These are phyloP conservation scores for Sphaerulina populicola DNA, from an alignment of 2,329 filamentous ascomycete genomes.

Conservation along the genomic window DNA sequence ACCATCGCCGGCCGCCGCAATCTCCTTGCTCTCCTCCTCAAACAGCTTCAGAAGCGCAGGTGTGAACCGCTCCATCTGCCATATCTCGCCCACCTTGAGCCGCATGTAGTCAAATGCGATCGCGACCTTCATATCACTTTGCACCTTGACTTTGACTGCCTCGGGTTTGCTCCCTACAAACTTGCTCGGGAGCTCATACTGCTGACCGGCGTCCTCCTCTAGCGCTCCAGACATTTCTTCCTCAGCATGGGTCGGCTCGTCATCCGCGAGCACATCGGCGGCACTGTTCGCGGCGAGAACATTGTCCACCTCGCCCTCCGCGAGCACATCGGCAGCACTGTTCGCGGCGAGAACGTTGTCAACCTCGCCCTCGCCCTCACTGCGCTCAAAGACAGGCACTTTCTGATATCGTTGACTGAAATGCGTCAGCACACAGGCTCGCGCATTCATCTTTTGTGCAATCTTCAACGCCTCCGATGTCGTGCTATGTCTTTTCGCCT, in stretches of 20 bases:
- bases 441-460: constrained; percentile 68
- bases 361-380: constrained; percentile 28
- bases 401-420: constrained; percentile 93
- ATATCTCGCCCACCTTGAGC: constrained; percentile 62
- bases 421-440: constrained; percentile 77
- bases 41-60: constrained; percentile 53
- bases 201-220: constrained; percentile 20
- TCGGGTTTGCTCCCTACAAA: constrained; percentile 7
- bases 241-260: constrained; percentile 15
- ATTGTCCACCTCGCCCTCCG: constrained; percentile 24
- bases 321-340: constrained; percentile 7
- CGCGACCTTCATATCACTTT: constrained; percentile 54
- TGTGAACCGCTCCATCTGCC: constrained; percentile 55
- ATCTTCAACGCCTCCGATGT: constrained; percentile 75
- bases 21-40: constrained; percentile 36
- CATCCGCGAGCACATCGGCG: constrained; percentile 9
- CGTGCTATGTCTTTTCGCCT: constrained; percentile 84
- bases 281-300: constrained; percentile 9
- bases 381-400: constrained; percentile 47
- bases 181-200: constrained; percentile 19
- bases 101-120: constrained; percentile 75
- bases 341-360: constrained; percentile 16
- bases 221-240: constrained; percentile 24
- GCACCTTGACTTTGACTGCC: constrained; percentile 33
- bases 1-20: constrained; percentile 4